These are phyloP conservation scores for Mucor indicus DNA, from an alignment of 371 early-diverging fungal species.

Conservation along the genomic window DNA sequence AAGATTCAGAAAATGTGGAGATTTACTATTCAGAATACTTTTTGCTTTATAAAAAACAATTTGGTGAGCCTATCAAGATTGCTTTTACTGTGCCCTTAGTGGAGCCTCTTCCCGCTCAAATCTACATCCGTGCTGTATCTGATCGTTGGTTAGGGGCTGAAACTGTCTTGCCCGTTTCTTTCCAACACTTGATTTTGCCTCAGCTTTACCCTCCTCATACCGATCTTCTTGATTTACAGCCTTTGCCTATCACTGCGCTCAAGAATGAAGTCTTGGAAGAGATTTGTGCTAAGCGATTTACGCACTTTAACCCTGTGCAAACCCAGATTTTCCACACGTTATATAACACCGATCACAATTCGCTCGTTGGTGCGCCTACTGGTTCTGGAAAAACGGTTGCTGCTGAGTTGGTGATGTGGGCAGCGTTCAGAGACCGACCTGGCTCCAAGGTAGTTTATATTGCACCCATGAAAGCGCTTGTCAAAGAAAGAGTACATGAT, in stretches of 20 bases:
- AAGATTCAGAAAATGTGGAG: constrained; percentile 67
- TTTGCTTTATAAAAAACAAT: constrained; percentile 45
- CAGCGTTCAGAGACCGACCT: constrained; percentile 82
- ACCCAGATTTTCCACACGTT: constrained; percentile 96
- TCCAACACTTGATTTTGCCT: constrained; percentile 87
- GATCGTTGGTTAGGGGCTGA: constrained; percentile 95
- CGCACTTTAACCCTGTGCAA: constrained; percentile 97
- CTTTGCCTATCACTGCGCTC: constrained; percentile 83
- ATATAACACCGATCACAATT: constrained; percentile 83
- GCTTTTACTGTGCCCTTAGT: constrained; percentile 85
- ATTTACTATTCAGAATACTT: constrained; percentile 59
- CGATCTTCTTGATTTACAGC: constrained; percentile 84
- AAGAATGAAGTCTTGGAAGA: constrained; percentile 76
- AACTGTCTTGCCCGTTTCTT: constrained; percentile 79
- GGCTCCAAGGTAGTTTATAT: constrained; percentile 94
- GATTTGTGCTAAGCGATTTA: constrained; percentile 77
- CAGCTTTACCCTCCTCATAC: constrained; percentile 82
- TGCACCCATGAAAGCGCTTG: constrained; percentile 99
- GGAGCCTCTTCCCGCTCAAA: constrained; percentile 86
- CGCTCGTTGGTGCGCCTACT: constrained; percentile 96
- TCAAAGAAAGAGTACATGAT: constrained; percentile 94
- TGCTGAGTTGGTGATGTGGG: constrained; percentile 94
- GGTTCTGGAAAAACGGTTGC: constrained; percentile 99
- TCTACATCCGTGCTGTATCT: constrained; percentile 85
- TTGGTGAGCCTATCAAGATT: constrained; percentile 62